Percentiles rank a stretch among this genome's conserved stretches.
Evolutionary conservation across 2,329 filamentous ascomycete genomes (phyloP).

Genomic region (Botrytis hyacinthi): DNA sequence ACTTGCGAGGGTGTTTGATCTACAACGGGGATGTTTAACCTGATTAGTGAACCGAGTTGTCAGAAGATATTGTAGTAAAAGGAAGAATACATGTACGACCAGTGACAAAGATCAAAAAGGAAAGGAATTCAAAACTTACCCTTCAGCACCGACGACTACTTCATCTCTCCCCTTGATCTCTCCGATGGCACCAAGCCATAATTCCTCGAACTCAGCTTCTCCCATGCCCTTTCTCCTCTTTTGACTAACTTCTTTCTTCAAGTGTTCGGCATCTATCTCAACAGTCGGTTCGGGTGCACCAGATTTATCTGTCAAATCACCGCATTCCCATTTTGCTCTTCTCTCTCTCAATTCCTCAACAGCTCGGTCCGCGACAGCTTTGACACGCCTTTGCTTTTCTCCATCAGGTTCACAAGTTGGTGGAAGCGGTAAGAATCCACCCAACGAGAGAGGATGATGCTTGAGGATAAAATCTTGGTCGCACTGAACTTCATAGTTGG

Average conservation of each 20-base stretch:
- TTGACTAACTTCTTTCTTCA: constrained; percentile 73
- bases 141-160: constrained; percentile 49
- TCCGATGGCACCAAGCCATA: constrained; percentile 73
- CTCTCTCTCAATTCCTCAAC: constrained; percentile 83
- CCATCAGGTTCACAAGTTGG: constrained; percentile 95
- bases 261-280: constrained; percentile 65
- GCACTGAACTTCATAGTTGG: constrained; percentile 73
- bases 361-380: constrained; percentile 82
- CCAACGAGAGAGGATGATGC: constrained; percentile 77
- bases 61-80: constrained; percentile 49
- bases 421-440: constrained; percentile 77
- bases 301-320: constrained; percentile 62
- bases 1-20: constrained; percentile 74
- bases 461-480: constrained; percentile 84
- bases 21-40: constrained; percentile 70
- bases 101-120: constrained; percentile 22
- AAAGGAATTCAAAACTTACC: constrained; percentile 48
- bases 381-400: constrained; percentile 83
- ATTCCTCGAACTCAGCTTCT: constrained; percentile 85
- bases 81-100: constrained; percentile 23
- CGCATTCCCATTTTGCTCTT: constrained; percentile 87
- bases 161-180: constrained; percentile 66
- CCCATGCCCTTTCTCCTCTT: constrained; percentile 81
- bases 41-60: constrained; percentile 73
- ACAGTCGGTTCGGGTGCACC: constrained; percentile 57